phyloP scores from a whole-genome alignment of 768 basidiomycete species.

The Lactifluus rugatus region DNA sequence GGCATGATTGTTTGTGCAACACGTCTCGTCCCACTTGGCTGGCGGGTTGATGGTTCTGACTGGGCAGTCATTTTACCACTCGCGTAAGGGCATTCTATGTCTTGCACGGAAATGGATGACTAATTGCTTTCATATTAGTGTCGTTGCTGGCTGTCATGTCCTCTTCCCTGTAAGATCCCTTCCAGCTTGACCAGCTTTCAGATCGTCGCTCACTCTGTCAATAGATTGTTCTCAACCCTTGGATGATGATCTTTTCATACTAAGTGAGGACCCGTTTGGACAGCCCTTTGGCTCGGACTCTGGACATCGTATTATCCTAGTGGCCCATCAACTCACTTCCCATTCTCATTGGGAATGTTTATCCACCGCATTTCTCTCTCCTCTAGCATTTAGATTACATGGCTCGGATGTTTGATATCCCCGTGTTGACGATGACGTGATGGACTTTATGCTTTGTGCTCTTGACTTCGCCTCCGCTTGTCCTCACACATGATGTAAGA shows the following conservation, averaged over 20 bases:
- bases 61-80: conserved; percentile 78
- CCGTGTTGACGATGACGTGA: background rate
- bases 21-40: conserved; percentile 49
- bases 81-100: conserved; percentile 36
- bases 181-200: conserved; percentile 1
- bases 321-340: background rate
- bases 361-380: background rate
- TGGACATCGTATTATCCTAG: background rate
- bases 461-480: background rate
- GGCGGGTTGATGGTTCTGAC: conserved; percentile 48
- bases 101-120: background rate
- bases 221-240: conserved; percentile 78
- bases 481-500: background rate
- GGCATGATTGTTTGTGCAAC: conserved; percentile 47
- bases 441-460: background rate
- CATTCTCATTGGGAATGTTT: background rate
- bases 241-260: conserved; percentile 78
- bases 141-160: conserved; percentile 57
- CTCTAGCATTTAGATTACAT: background rate
- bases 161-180: conserved; percentile 59
- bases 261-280: conserved; percentile 15
- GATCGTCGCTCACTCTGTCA: conserved; percentile 19
- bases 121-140: conserved; percentile 26
- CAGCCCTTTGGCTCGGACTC: background rate
- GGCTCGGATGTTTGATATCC: background rate